A percentile compares a stretch with the other conserved stretches of the same genome.
Conservation (phyloP, 1,284 basidiomycete genomes). For the Ceratobasidium papillatum region DNA sequence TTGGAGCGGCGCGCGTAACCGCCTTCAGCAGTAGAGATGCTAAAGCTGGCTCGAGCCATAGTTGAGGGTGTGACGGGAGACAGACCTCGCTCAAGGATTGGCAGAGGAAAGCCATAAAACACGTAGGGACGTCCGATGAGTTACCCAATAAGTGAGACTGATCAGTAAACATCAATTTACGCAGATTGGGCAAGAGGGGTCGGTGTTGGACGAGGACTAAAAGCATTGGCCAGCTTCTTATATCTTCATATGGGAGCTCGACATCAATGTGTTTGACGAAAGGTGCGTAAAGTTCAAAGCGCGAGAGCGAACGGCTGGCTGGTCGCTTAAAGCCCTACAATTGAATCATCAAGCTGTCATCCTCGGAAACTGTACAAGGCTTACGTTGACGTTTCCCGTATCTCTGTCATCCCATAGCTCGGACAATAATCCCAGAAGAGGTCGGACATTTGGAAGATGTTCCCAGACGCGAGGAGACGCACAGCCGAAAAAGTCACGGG, state of each 20-base stretch:
- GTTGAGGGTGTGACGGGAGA: no score
- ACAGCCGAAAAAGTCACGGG: neutral
- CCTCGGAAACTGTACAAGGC: neutral
- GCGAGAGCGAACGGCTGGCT: neutral
- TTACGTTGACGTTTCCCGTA: neutral
- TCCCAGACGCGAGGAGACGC: neutral
- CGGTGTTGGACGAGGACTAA: neutral
- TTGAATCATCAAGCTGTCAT: no score
- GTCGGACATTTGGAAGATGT: neutral
- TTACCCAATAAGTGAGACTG: no score
- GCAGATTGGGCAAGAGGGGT: neutral
- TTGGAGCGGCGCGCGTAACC: neutral
- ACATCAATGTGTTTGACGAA: neutral
- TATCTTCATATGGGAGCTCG: no score
- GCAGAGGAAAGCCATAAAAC: neutral
- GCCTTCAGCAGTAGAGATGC: neutral
- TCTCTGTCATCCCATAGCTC: neutral
- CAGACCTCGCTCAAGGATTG: neutral
- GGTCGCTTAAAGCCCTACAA: neutral
- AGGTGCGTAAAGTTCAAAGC: neutral
- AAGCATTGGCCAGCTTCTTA: neutral
- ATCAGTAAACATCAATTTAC: neutral
- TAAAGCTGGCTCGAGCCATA: neutral
- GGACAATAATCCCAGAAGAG: neutral
- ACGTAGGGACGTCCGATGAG: no score